Evolutionary conservation across 2,329 filamentous ascomycete genomes (phyloP), one percentile per base, ranked within the genome.

Genomic region (Cercospora sp.): DNA sequence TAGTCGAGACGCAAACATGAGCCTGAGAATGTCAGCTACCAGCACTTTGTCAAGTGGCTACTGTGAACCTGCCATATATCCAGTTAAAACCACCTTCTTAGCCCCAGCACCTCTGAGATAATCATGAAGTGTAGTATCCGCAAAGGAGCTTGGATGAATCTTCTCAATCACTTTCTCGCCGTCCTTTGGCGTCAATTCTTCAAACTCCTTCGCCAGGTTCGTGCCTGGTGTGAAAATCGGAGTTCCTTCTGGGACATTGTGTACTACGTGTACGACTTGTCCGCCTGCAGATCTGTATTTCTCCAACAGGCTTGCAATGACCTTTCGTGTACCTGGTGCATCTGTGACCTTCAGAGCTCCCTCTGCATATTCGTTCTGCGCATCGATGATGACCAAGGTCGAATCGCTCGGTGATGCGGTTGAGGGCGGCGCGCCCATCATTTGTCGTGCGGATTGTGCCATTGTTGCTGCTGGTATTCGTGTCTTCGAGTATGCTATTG

Each of bases 161-260:
- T 91, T 92, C 57, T 76, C 74, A 20, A 91, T 80, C 1, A 87
- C 76, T 73, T 86, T 86, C 77, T 91, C 89, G 66, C 83, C 74
- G 0, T 81, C 77, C 69, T 80, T 76, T 0, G 89, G 84, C 30
- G 79, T 82, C 48, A 91, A 78, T 72, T 90, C 88, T 0, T 84
- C 80, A 69, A 91, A 90, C 68, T 88, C 86, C 42, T 87, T 80
- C 0, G 86, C 88, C 5, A 91, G 80, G 4, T 81, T 74, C 0
- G 88, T 91, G 3, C 81, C 82, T 0, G 87, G 86, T 0, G 89
- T 91, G 78, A 91, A 91, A 3, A 91, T 82, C 0, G 89, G 89
- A 0, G 89, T 87, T 2, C 87, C 88, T 0, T 84, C 82, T 1
- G 88, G 87, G 0, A 84, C 84, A 60, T 83, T 77, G 76, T 91